Evolutionary conservation across 2,329 filamentous ascomycete genomes (phyloP).

Genomic region (Biscogniauxia marginata): DNA sequence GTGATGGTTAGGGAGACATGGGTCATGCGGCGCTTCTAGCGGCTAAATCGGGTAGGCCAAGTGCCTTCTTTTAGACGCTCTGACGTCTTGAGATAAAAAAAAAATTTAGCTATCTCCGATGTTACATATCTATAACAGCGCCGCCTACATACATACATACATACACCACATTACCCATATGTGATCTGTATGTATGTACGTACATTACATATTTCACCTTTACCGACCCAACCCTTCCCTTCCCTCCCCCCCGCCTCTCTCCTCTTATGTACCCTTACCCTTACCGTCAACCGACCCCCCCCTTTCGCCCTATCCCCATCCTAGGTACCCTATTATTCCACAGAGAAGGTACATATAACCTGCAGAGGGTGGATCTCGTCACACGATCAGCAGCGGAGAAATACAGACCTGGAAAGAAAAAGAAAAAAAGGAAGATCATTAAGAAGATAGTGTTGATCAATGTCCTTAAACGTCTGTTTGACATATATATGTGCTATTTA

Average conservation of each 20-base stretch:
- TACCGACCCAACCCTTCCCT: background rate
- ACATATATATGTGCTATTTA: too few species aligned
- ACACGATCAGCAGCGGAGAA: too few species aligned
- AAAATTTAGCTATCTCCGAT: background rate
- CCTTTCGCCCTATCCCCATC: too few species aligned
- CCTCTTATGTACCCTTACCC: too few species aligned
- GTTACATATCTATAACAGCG: background rate
- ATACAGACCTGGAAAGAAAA: too few species aligned
- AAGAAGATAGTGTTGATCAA: too few species aligned
- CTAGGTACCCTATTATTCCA: too few species aligned
- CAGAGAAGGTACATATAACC: too few species aligned
- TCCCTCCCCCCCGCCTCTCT: background rate
- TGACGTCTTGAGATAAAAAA: background rate
- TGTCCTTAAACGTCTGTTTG: too few species aligned
- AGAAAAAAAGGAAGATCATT: too few species aligned
- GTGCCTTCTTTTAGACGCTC: background rate
- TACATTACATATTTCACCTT: background rate
- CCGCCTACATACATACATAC: background rate
- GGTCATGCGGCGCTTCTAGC: background rate
- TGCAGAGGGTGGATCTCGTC: too few species aligned
- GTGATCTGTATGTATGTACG: background rate
- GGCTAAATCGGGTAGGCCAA: background rate
- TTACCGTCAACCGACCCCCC: too few species aligned
- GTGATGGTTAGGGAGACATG: background rate
- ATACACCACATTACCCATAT: background rate